These are phyloP conservation scores for Diaporthe eres DNA, from an alignment of 2,329 filamentous ascomycete species.

Conservation along the genomic window DNA sequence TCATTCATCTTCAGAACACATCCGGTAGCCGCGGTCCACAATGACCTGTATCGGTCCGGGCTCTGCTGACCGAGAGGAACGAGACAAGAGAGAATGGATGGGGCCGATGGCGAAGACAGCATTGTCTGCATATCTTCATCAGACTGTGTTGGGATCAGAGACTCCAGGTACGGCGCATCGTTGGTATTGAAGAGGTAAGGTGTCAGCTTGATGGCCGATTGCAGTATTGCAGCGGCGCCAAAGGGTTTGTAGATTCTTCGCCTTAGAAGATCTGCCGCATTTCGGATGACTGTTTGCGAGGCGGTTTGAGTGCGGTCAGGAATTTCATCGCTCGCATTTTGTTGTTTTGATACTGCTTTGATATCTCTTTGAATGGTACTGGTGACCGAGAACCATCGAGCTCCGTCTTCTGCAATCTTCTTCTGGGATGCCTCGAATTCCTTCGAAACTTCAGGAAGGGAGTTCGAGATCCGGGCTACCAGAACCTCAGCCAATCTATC, in stretches of 20 bases:
- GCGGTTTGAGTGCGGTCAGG: slow-evolving; percentile 48
- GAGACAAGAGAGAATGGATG: slow-evolving; percentile 76
- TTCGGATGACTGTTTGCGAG: slow-evolving; percentile 53
- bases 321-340: slow-evolving; percentile 42
- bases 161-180: slow-evolving; percentile 54
- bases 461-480: slow-evolving; percentile 77
- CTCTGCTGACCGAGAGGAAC: slow-evolving; percentile 64
- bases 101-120: slow-evolving; percentile 77
- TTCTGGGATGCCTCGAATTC: slow-evolving; percentile 82
- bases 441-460: slow-evolving; percentile 85
- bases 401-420: slow-evolving; percentile 74
- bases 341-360: slow-evolving; percentile 43
- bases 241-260: slow-evolving; percentile 70
- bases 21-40: slow-evolving; percentile 62
- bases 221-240: slow-evolving; percentile 64
- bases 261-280: slow-evolving; percentile 58
- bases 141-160: slow-evolving; percentile 65
- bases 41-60: slow-evolving; percentile 53
- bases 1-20: slow-evolving; percentile 55
- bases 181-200: slow-evolving; percentile 57
- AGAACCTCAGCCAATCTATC: slow-evolving; percentile 71
- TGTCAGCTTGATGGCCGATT: slow-evolving; percentile 56
- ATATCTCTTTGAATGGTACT: slow-evolving; percentile 56
- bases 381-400: slow-evolving; percentile 76
- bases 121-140: slow-evolving; percentile 69